These are phyloP conservation scores for Xerocomellus intermedius DNA, from an alignment of 768 basidiomycete species.

Conservation along the genomic window DNA sequence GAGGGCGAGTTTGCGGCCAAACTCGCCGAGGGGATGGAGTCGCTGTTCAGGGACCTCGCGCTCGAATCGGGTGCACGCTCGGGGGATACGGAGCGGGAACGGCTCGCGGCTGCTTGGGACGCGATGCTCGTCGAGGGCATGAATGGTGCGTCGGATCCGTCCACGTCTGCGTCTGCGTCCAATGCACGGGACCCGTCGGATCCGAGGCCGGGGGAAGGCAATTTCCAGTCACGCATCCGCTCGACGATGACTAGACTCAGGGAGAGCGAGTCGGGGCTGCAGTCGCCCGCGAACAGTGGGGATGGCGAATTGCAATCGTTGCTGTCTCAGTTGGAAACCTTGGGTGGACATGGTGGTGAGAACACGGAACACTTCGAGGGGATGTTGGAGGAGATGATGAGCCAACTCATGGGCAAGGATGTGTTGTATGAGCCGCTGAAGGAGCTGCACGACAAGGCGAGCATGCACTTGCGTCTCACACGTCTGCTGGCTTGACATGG, in stretches of 20 bases:
- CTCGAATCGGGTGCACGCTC: constrained; percentile 16
- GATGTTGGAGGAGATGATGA: constrained; percentile 66
- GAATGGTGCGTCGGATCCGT: constrained; percentile 32
- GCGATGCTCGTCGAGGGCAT: constrained; percentile 65
- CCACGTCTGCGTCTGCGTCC: not conserved
- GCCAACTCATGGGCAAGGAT: constrained; percentile 32
- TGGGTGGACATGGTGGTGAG: no score
- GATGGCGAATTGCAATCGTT: constrained; percentile 48
- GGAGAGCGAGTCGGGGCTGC: constrained; percentile 52
- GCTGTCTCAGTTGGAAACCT: constrained; percentile 41
- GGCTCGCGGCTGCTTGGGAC: constrained; percentile 66
- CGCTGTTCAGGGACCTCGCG: constrained; percentile 32
- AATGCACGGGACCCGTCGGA: not conserved
- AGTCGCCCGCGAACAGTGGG: constrained; percentile 13
- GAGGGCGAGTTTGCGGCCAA: constrained; percentile 37
- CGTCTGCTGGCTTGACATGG: not conserved
- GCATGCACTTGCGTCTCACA: not conserved
- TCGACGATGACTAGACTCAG: constrained; percentile 74
- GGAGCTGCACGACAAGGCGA: constrained; percentile 49
- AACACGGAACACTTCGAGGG: constrained; percentile 57
- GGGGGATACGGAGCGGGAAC: constrained; percentile 29
- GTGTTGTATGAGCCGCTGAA: constrained; percentile 83
- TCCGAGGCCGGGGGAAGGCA: constrained; percentile 23
- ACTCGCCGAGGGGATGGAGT: constrained; percentile 45
- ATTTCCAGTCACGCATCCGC: constrained; percentile 69